Evolutionary conservation across 805 yeast genomes (phyloP).

Genomic region (Metschnikowia chrysomelidarum): DNA sequence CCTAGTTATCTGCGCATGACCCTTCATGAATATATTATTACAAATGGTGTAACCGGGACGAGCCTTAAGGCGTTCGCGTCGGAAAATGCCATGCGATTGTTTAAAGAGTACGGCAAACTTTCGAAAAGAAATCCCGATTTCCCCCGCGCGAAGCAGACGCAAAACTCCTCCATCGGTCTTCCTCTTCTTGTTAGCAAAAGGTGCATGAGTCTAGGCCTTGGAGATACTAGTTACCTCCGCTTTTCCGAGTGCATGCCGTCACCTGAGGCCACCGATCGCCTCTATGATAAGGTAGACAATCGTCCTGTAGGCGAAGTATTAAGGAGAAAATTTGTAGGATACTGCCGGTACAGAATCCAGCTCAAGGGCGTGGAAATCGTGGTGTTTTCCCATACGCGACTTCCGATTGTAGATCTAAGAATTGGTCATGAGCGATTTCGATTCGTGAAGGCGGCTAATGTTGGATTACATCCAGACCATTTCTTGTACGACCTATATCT

Average conservation of each 20-base stretch:
- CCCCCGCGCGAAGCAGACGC: constrained; percentile 11
- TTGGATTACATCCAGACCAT: constrained; percentile 5
- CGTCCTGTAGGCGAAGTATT: constrained; percentile 8
- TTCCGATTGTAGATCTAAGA: constrained; percentile 12
- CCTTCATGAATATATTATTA: constrained; percentile 6
- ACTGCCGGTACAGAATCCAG: constrained; percentile 11
- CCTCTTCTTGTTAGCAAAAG: constrained; percentile 14
- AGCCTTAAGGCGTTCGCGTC: constrained; percentile 11
- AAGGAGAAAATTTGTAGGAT: constrained; percentile 8
- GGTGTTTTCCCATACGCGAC: constrained; percentile 9
- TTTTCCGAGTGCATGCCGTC: constrained; percentile 11
- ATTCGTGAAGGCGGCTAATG: constrained; percentile 7
- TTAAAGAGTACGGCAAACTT: constrained; percentile 8
- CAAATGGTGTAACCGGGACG: constrained; percentile 7
- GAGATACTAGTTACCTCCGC: constrained; percentile 8
- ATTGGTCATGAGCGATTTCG: constrained; percentile 9
- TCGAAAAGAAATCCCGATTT: constrained; percentile 6
- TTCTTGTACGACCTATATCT: constrained; percentile 12
- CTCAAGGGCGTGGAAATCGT: constrained; percentile 7
- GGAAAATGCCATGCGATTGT: constrained; percentile 9
- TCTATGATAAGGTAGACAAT: constrained; percentile 14
- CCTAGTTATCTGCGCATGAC: constrained; percentile 6
- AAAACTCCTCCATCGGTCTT: constrained; percentile 10
- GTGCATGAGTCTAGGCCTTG: constrained; percentile 4
- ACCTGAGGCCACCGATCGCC: constrained; percentile 13